phyloP scores from a whole-genome alignment of 2,329 filamentous ascomycete species.

The Cladosporium sp. region DNA sequence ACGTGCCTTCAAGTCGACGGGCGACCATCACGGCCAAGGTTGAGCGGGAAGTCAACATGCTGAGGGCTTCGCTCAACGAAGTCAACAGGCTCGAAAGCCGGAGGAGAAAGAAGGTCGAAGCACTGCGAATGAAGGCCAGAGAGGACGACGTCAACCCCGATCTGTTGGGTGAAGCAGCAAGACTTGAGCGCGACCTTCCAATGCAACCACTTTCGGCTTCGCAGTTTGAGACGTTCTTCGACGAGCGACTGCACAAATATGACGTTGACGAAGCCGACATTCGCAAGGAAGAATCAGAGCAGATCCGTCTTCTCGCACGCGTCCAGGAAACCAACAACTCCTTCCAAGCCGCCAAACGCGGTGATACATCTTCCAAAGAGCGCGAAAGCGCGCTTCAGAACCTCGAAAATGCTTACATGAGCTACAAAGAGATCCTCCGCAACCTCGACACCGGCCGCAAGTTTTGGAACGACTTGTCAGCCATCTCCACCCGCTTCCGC shows the following conservation, averaged over 20 bases:
- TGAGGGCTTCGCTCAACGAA: conserved; percentile 81
- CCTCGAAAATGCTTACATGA: conserved; percentile 86
- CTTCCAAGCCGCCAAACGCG: conserved; percentile 68
- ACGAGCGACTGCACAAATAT: conserved; percentile 75
- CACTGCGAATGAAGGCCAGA: conserved; percentile 71
- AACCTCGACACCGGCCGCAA: conserved; percentile 89
- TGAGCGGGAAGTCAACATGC: conserved; percentile 70
- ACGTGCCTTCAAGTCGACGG: conserved; percentile 79
- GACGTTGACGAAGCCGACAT: conserved; percentile 70
- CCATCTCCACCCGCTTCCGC: conserved; percentile 78
- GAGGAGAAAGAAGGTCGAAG: conserved; percentile 73
- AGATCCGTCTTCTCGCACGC: conserved; percentile 65
- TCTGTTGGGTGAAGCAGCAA: conserved; percentile 75
- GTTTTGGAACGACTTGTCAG: conserved; percentile 94
- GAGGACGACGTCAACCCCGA: conserved; percentile 82
- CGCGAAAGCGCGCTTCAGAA: conserved; percentile 82
- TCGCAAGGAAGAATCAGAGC: conserved; percentile 70
- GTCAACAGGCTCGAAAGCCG: conserved; percentile 77
- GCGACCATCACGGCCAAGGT: conserved; percentile 75
- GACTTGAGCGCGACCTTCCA: conserved; percentile 80
- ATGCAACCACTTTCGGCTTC: conserved; percentile 79
- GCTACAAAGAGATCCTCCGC: conserved; percentile 92
- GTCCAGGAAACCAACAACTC: conserved; percentile 72
- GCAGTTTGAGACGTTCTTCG: conserved; percentile 90
- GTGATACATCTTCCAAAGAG: conserved; percentile 65